Evolutionary conservation across 371 early-diverging fungal genomes (phyloP), one percentile per base, ranked within the genome.

Genomic region (Rhizopus sp.): DNA sequence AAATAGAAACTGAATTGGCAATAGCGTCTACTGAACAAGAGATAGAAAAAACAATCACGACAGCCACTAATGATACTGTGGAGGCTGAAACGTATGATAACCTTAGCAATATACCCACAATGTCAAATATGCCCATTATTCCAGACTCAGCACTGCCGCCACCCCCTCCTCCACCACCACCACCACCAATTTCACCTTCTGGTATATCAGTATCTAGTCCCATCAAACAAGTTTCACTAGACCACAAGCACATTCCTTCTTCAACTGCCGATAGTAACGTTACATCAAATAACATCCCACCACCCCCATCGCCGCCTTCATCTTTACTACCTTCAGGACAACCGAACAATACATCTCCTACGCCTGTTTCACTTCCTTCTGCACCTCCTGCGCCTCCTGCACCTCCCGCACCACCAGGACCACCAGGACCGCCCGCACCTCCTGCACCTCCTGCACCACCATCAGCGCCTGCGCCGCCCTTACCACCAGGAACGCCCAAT

Each of bases 141-240:
- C 7, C 17, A 7, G 9, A 46, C 10, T 29, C 12, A 46, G 7
- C 46, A 29, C 70, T 73, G 17, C 64, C 68, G 1, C 66, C 69
- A 1, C 72, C 72, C 8, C 68, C 72, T 4, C 68, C 68, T 0
- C 60, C 63, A 3, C 62, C 66, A 0, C 63, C 66, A 3, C 55
- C 54, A 0, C 37, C 64, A 4, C 30, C 47, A 31, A 9, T 45
- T 34, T 13, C 59, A 4, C 32, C 4, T 23, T 30, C 35, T 38
- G 32, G 23, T 23, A 23, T 23, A 23, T 23, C 23, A 23, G 23
- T 23, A 23, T 23, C 23, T 23, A 23, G 23, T 23, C 23, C 23
- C 23, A 23, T 23, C 23, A 23, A 23, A 23, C 23, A 23, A 23
- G 23, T 2, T 23, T 23, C 23, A 2, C 23, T 23, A 23, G 23